phyloP scores from a whole-genome alignment of 805 yeast genomes.

The Yamadazyma endophytica region DNA sequence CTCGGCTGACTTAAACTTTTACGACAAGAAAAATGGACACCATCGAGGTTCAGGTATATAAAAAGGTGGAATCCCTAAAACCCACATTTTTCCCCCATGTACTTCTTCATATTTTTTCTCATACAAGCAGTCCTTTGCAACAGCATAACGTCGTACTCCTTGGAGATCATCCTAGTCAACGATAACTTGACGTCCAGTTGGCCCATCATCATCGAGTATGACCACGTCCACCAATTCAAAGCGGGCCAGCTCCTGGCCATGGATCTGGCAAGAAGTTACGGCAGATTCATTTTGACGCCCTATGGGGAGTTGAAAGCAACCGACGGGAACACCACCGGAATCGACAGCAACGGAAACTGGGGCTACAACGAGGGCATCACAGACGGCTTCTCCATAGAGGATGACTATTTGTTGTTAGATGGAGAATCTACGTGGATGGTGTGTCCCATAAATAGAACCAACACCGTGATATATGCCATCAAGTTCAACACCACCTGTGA shows the following conservation, averaged over 20 bases:
- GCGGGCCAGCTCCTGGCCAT: slow-evolving; percentile 4
- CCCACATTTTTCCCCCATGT: too few relatives aligned
- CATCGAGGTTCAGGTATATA: too few relatives aligned
- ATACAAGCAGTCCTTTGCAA: too few relatives aligned
- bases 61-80: too few relatives aligned
- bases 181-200: not conserved
- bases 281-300: slow-evolving; percentile 3
- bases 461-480: not conserved
- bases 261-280: not conserved
- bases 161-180: not conserved
- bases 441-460: slow-evolving; percentile 3
- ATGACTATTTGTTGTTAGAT: slow-evolving; percentile 2
- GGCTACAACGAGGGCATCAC: not conserved
- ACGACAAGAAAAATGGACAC: too few relatives aligned
- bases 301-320: slow-evolving; percentile 1
- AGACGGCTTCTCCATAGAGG: not conserved
- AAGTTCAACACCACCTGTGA: slow-evolving; percentile 2
- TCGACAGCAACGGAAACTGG: slow-evolving; percentile 2
- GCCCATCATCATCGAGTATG: slow-evolving; percentile 4
- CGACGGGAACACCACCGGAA: slow-evolving; percentile 2
- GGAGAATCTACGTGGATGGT: slow-evolving; percentile 2
- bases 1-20: too few relatives aligned
- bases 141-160: too few relatives aligned
- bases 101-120: too few relatives aligned
- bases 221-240: slow-evolving; percentile 1